phyloP scores from a whole-genome alignment of 768 basidiomycete genomes.

The Auriculariales sp. region DNA sequence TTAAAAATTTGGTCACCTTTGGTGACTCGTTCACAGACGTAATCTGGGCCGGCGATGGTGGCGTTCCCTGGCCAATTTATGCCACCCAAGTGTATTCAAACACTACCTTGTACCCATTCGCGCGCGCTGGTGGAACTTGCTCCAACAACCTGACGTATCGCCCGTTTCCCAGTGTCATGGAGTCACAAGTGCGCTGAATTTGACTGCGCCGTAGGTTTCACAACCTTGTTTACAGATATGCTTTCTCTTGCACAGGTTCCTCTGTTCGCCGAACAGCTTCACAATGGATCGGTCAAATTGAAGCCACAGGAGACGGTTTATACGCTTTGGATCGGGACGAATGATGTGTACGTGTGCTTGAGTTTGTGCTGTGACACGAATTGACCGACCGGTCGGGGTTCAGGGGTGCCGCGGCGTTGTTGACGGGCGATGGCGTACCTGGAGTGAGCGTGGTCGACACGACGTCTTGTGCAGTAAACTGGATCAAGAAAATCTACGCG shows the following conservation, averaged over 20 bases:
- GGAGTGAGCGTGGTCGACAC: conserved; percentile 45
- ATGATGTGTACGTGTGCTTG: conserved; percentile 20
- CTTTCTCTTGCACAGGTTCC: no score
- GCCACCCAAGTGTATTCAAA: not conserved
- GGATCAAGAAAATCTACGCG: conserved; percentile 39
- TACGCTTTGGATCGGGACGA: conserved; percentile 53
- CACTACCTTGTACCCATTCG: conserved; percentile 17
- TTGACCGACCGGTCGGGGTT: conserved; percentile 10
- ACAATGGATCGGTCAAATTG: conserved; percentile 30
- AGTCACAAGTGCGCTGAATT: not conserved
- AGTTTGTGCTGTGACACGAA: not conserved
- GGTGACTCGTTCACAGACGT: conserved; percentile 54
- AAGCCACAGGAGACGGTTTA: conserved; percentile 37
- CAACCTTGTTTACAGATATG: conserved; percentile 27
- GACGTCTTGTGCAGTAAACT: conserved; percentile 42
- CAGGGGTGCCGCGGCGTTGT: conserved; percentile 35
- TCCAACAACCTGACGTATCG: conserved; percentile 24
- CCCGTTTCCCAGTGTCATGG: not conserved
- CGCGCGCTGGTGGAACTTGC: conserved; percentile 49
- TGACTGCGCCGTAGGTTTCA: conserved; percentile 34
- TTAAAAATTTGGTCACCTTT: not conserved
- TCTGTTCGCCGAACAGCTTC: no score
- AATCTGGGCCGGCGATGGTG: conserved; percentile 19
- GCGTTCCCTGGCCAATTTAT: not conserved
- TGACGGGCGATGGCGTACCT: conserved; percentile 30